These are phyloP conservation scores for Polymyxa betae DNA, from an alignment of 208 protist genomes.

Conservation along the genomic window DNA sequence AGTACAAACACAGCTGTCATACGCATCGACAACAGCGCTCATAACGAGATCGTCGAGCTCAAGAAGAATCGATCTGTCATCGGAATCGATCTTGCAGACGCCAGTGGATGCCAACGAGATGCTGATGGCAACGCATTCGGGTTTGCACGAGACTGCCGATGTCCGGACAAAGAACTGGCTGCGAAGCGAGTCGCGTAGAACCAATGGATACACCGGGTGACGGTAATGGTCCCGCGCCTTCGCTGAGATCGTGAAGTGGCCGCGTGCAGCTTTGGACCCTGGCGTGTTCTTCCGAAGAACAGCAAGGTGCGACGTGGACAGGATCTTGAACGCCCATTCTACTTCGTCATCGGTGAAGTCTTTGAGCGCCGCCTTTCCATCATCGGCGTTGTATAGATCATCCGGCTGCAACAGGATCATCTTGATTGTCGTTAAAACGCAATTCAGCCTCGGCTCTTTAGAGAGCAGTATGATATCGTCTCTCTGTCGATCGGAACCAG, in stretches of 20 bases:
- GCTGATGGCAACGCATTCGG: not conserved
- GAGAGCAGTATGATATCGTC: not conserved
- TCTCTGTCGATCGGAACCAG: not conserved
- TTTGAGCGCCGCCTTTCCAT: not conserved
- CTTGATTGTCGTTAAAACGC: not conserved
- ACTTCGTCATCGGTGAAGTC: conserved; percentile 20
- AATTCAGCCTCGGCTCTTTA: not conserved
- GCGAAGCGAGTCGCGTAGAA: not conserved
- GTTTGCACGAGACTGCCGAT: not conserved
- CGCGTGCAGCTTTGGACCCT: not conserved
- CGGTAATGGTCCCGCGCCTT: not conserved
- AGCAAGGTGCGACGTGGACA: not conserved
- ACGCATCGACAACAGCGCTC: not conserved
- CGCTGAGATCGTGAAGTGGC: not conserved
- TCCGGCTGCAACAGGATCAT: conserved; percentile 33
- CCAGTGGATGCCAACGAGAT: not conserved
- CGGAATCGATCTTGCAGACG: not conserved
- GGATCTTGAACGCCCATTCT: conserved; percentile 16
- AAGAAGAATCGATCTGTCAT: not conserved
- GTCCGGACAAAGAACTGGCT: not conserved
- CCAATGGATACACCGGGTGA: not conserved
- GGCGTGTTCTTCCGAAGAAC: not conserved
- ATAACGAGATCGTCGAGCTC: not conserved
- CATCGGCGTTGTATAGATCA: not conserved
- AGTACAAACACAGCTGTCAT: not conserved